These are phyloP conservation scores for Zostera marina DNA, from an alignment of 116 monocot genomes.

Conservation along the genomic window DNA sequence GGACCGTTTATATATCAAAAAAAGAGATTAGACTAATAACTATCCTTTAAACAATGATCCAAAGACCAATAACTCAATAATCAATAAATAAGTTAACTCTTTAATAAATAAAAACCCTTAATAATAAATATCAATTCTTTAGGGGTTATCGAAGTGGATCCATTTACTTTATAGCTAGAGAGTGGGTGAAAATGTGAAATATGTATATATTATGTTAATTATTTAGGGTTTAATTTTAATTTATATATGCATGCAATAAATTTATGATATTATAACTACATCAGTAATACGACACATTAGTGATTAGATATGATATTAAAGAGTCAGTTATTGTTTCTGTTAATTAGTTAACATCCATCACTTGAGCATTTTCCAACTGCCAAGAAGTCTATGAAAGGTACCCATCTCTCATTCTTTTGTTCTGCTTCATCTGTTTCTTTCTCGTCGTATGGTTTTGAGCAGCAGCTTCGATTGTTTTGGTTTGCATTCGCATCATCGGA, in stretches of 20 bases:
- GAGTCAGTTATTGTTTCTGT: no score
- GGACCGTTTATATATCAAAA: no score
- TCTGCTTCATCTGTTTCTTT: constrained; percentile 5
- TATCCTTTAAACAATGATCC: no score
- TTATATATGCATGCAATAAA: neutral
- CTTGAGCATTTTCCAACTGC: constrained; percentile 14
- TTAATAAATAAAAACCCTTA: no score
- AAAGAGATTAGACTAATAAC: no score
- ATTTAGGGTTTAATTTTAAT: neutral
- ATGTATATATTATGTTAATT: neutral
- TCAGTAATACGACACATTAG: neutral
- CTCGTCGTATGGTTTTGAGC: neutral
- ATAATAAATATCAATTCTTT: no score
- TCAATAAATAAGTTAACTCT: no score
- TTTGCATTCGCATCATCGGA: constrained; percentile 7
- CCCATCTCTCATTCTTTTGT: constrained; percentile 2
- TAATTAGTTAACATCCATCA: neutral
- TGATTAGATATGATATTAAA: neutral
- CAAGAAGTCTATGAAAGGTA: constrained; percentile 52
- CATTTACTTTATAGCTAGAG: no score
- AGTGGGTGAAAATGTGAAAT: no score
- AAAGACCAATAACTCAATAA: no score
- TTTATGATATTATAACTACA: no score
- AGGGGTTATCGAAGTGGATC: no score
- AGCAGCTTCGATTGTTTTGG: constrained; percentile 3